Evolutionary conservation across 2,329 filamentous ascomycete species (phyloP), one percentile per base, ranked within the genome.

Genomic region (Metarhizium brunneum): DNA sequence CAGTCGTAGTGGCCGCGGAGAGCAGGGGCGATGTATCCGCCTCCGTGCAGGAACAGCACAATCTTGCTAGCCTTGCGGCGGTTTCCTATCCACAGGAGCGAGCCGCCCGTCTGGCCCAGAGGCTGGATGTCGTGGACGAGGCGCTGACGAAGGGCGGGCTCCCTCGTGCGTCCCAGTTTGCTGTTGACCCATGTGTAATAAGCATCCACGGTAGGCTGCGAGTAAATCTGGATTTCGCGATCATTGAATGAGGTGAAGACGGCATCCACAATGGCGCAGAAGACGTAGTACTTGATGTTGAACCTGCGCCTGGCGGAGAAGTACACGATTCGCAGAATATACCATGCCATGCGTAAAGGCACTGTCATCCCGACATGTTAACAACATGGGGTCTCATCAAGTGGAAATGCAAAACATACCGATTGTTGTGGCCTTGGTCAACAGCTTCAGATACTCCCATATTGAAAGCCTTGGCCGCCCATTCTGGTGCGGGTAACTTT

Each of bases 11-110:
- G 66, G 6, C 62, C 66, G 7, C 49, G 40, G 3, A 53, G 43
- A 11, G 59, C 49, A 4, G 66, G 64, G 10, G 58, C 50, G 7
- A 63, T 36, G 54, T 60, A 68, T 7, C 63, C 66, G 45, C 66
- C 66, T 5, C 66, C 66, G 52, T 67, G 66, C 36, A 66, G 54
- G 57, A 62, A 69, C 3, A 69, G 56, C 8, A 69, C 65, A 11
- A 66, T 52, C 53, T 66, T 66, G 7, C 56, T 58, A 7, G 66
- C 66, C 35, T 56, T 62, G 18, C 56, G 55, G 20, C 61, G 63
- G 49, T 67, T 57, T 1, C 66, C 66, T 7, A 69, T 51, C 66
- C 66, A 69, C 8, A 66, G 52, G 4, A 68, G 60, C 6, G 61
- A 59, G 50, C 57, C 50, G 10, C 47, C 54, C 4, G 57, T 53